phyloP scores from a whole-genome alignment of 1,139 yeast genomes.

The Lodderomyces oxycetoniae region DNA sequence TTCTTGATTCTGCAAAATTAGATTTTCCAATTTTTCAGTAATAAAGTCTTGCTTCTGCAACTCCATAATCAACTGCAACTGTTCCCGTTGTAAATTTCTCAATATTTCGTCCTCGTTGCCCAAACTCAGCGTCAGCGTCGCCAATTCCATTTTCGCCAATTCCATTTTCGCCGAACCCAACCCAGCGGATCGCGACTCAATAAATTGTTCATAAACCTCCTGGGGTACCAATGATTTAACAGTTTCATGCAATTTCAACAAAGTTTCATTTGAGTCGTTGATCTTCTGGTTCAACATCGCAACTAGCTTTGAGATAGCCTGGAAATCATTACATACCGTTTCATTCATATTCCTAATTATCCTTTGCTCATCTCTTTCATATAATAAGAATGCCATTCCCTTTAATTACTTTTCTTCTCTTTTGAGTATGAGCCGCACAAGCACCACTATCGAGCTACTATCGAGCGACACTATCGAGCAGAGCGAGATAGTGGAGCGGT shows the following conservation, averaged over 20 bases:
- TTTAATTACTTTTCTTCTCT: too few species aligned
- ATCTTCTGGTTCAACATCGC: conserved; percentile 20
- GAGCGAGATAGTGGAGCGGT: too few species aligned
- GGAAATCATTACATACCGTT: conserved; percentile 21
- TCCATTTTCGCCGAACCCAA: neutral
- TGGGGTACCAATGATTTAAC: conserved; percentile 22
- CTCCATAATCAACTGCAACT: conserved; percentile 37
- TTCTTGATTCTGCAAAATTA: conserved; percentile 37
- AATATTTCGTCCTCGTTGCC: conserved; percentile 8
- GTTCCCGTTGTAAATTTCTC: conserved; percentile 27
- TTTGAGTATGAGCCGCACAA: too few species aligned
- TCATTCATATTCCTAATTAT: conserved; percentile 15
- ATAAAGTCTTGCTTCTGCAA: conserved; percentile 43
- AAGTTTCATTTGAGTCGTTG: conserved; percentile 19
- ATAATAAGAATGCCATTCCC: too few species aligned
- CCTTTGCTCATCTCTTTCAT: too few species aligned
- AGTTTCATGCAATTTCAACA: conserved; percentile 19
- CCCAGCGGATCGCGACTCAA: conserved; percentile 1
- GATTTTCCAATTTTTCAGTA: conserved; percentile 28
- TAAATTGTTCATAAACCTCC: conserved; percentile 14
- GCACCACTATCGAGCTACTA: too few species aligned
- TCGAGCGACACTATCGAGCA: too few species aligned
- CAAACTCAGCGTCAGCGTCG: neutral
- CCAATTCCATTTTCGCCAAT: neutral
- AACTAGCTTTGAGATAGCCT: conserved; percentile 19